Evolutionary conservation across 2,329 filamentous ascomycete species (phyloP).

Genomic region (Ophiostoma sp.): DNA sequence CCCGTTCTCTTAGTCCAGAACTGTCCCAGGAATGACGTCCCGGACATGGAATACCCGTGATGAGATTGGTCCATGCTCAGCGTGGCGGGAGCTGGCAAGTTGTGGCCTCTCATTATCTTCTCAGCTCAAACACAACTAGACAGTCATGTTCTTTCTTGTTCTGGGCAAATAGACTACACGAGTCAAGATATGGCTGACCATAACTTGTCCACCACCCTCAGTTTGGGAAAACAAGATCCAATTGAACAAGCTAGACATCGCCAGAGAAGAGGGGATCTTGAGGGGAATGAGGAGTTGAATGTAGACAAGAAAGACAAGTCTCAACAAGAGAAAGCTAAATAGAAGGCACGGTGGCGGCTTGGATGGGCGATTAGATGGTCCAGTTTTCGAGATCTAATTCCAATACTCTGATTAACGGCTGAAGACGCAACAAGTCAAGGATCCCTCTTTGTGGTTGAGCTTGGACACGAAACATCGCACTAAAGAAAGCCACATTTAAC

Average conservation of each 20-base stretch:
- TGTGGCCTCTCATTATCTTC: too few relatives aligned
- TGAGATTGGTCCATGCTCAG: not conserved
- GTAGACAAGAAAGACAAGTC: not conserved
- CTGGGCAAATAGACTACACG: not conserved
- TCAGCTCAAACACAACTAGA: too few relatives aligned
- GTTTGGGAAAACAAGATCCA: not conserved
- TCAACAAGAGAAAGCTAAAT: too few relatives aligned
- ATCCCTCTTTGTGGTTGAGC: not conserved
- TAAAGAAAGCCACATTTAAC: not conserved
- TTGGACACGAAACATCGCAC: not conserved
- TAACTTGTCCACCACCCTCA: not conserved
- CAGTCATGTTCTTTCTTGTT: too few relatives aligned
- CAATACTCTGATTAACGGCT: not conserved
- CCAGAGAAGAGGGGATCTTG: not conserved
- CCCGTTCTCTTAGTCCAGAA: not conserved
- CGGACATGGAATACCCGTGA: constrained; percentile 9
- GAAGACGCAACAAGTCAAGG: not conserved
- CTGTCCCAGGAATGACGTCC: not conserved
- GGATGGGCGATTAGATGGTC: not conserved
- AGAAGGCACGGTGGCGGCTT: not conserved
- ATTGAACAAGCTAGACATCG: not conserved
- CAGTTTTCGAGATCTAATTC: not conserved
- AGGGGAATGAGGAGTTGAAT: not conserved
- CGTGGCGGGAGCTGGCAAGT: too few relatives aligned
- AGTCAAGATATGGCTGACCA: not conserved